These are phyloP conservation scores for Letharia lupina DNA, from an alignment of 495 filamentous ascomycete species.

Conservation along the genomic window DNA sequence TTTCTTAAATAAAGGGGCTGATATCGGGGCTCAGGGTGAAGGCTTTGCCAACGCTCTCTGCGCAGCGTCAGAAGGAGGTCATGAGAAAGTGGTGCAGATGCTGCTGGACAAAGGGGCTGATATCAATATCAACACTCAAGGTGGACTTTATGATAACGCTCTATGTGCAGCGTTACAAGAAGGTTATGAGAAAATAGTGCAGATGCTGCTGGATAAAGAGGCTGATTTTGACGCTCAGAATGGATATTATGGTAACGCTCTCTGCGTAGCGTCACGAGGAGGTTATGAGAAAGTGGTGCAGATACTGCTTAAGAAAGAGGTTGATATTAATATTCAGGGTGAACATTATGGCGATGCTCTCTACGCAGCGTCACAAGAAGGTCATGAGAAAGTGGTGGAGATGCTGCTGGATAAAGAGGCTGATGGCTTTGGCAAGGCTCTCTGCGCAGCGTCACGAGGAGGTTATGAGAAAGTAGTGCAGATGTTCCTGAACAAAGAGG, in stretches of 20 bases:
- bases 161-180: not conserved
- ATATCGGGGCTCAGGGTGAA: constrained; percentile 7
- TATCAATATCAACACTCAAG: constrained; percentile 7
- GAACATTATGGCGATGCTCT: not conserved
- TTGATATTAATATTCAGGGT: not conserved
- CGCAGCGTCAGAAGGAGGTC: too few relatives aligned
- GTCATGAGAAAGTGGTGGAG: not conserved
- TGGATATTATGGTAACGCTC: too few relatives aligned
- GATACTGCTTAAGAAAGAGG: not conserved
- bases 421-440: not conserved
- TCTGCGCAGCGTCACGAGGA: not conserved
- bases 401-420: not conserved
- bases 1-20: constrained; percentile 5
- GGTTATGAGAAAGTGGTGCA: not conserved
- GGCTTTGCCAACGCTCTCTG: not conserved
- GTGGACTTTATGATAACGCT: constrained; percentile 6
- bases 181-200: too few relatives aligned
- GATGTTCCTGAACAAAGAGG: not conserved
- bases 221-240: too few relatives aligned
- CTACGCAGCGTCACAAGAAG: not conserved
- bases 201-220: too few relatives aligned
- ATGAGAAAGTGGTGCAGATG: too few relatives aligned
- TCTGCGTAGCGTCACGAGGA: not conserved
- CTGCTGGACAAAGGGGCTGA: too few relatives aligned
- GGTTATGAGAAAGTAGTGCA: not conserved